Conservation (phyloP, 2,329 filamentous ascomycete species). For the Diaporthe capsici region DNA sequence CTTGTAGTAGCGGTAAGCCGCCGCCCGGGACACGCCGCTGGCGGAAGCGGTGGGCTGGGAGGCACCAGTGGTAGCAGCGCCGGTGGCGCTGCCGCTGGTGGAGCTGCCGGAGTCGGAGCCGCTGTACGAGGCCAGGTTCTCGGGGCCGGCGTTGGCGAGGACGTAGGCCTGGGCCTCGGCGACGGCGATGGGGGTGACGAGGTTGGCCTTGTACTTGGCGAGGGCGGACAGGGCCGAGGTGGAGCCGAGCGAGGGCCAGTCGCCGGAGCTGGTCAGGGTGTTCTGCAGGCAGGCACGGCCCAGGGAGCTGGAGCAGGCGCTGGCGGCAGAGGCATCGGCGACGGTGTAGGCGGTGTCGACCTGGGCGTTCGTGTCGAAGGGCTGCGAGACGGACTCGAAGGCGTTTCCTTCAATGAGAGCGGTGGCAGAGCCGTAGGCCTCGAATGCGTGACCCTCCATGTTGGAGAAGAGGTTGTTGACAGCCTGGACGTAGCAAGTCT, state of each 20-base stretch:
- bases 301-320: slow-evolving; percentile 58
- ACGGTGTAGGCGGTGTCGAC: slow-evolving; percentile 43
- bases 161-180: slow-evolving; percentile 34
- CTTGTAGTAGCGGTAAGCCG: slow-evolving; percentile 22
- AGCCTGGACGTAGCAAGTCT: slow-evolving; percentile 66
- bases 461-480: slow-evolving; percentile 74
- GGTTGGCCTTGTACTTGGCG: slow-evolving; percentile 36
- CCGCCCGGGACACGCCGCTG: not conserved
- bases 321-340: slow-evolving; percentile 49
- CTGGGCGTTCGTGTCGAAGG: slow-evolving; percentile 51
- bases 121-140: slow-evolving; percentile 29
- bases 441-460: slow-evolving; percentile 70
- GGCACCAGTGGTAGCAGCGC: not conserved
- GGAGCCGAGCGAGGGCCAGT: slow-evolving; percentile 39
- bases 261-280: slow-evolving; percentile 45
- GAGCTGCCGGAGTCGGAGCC: slow-evolving; percentile 9
- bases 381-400: slow-evolving; percentile 66
- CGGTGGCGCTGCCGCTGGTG: slow-evolving; percentile 1
- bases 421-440: slow-evolving; percentile 58
- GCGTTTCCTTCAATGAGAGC: slow-evolving; percentile 70
- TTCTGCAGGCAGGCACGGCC: slow-evolving; percentile 68
- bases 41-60: not conserved
- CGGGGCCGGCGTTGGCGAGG: slow-evolving; percentile 35
- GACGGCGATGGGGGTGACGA: slow-evolving; percentile 36
- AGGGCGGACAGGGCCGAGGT: slow-evolving; percentile 35